These are phyloP conservation scores for Mycena rebaudengoi DNA, from an alignment of 768 basidiomycete genomes.

Conservation along the genomic window DNA sequence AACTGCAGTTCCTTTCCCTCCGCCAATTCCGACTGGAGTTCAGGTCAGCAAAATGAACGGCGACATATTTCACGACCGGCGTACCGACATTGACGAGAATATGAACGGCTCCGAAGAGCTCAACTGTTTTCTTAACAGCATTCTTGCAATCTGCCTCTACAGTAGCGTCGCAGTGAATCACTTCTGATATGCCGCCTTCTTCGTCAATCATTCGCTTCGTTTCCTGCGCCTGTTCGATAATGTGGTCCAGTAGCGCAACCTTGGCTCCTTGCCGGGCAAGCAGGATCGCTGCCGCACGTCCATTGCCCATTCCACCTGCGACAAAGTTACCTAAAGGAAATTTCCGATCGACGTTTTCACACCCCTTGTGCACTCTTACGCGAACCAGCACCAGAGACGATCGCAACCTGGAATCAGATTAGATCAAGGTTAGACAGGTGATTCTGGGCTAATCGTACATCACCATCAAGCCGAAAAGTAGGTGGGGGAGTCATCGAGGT, in stretches of 20 bases:
- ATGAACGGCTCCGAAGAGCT: constrained; percentile 49
- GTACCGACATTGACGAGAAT: constrained; percentile 48
- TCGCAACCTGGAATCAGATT: constrained; percentile 48
- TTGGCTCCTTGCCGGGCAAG: constrained; percentile 51
- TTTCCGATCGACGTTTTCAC: too few species aligned
- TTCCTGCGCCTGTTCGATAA: constrained; percentile 43
- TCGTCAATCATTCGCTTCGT: constrained; percentile 49
- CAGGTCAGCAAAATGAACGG: too few species aligned
- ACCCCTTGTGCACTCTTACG: constrained; percentile 40
- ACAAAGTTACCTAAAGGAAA: neutral
- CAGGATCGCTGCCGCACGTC: constrained; percentile 50
- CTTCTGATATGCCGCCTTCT: constrained; percentile 45
- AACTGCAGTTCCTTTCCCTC: constrained; percentile 41
- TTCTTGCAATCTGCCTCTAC: constrained; percentile 43
- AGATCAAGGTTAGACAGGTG: too few species aligned
- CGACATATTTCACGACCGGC: neutral
- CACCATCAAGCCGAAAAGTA: too few species aligned
- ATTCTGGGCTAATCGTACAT: too few species aligned
- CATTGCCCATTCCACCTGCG: constrained; percentile 46
- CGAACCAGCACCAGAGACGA: constrained; percentile 53
- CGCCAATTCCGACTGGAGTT: constrained; percentile 47
- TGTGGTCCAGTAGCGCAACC: constrained; percentile 48
- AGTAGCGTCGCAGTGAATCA: constrained; percentile 49
- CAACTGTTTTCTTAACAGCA: constrained; percentile 44
- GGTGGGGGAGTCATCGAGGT: too few species aligned